Evolutionary conservation across 192 early-diverging fungal species (phyloP).

Genomic region (Backusella liffmaniae): DNA sequence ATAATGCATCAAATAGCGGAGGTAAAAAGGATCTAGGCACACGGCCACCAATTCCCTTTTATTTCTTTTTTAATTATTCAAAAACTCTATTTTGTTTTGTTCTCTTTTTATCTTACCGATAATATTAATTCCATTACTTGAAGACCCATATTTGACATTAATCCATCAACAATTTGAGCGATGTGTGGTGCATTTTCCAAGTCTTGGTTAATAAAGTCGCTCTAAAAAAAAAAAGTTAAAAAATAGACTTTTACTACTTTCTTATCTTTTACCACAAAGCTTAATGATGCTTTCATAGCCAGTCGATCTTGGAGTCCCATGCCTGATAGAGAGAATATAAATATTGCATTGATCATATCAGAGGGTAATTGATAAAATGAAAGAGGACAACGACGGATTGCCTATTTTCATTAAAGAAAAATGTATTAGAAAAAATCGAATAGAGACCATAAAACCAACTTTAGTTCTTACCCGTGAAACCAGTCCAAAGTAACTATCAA

Average conservation of each 20-base stretch:
- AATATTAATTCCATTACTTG: constrained; percentile 45
- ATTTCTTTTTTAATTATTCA: neutral
- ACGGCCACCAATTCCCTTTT: constrained; percentile 48
- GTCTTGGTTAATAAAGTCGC: constrained; percentile 47
- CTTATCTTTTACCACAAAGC: constrained; percentile 44
- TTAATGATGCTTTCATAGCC: constrained; percentile 48
- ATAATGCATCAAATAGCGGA: constrained; percentile 52
- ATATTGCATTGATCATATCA: constrained; percentile 44
- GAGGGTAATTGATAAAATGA: constrained; percentile 46
- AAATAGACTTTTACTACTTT: neutral
- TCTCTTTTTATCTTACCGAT: constrained; percentile 27
- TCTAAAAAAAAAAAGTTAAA: constrained; percentile 25
- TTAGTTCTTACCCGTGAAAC: constrained; percentile 43
- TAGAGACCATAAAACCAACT: neutral
- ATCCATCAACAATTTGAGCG: constrained; percentile 34
- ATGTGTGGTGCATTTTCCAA: constrained; percentile 32
- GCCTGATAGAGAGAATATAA: constrained; percentile 48
- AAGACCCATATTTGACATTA: constrained; percentile 42
- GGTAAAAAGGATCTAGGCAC: constrained; percentile 51
- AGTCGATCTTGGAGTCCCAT: constrained; percentile 52
- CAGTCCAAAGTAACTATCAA: constrained; percentile 48
- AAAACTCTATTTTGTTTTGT: neutral
- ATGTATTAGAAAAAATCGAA: neutral
- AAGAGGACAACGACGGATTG: constrained; percentile 48
- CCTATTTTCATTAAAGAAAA: constrained; percentile 26